Percentiles rank a stretch among this genome's conserved stretches.
Evolutionary conservation across 2,329 filamentous ascomycete genomes (phyloP).

Genomic region (Alternaria gansuensis): DNA sequence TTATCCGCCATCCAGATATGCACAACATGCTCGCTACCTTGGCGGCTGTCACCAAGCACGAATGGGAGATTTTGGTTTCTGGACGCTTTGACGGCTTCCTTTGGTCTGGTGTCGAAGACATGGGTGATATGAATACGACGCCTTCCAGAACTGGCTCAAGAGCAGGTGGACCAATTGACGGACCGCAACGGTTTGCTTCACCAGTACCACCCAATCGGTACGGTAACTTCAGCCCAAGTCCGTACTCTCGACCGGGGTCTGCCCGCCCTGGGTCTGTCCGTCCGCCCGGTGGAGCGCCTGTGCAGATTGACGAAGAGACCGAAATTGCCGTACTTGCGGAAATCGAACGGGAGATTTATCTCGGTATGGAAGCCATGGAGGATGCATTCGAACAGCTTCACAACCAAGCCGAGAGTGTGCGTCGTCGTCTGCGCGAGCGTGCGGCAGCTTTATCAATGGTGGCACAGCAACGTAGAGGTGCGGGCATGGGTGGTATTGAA

Average conservation of each 20-base stretch:
- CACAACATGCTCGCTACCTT: slow-evolving; percentile 89
- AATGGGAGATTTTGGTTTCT: slow-evolving; percentile 95
- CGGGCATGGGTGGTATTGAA: slow-evolving; percentile 52
- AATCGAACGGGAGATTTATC: slow-evolving; percentile 91
- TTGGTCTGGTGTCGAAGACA: slow-evolving; percentile 84
- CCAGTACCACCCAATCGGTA: slow-evolving; percentile 63
- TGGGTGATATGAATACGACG: slow-evolving; percentile 41
- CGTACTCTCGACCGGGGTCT: slow-evolving; percentile 32
- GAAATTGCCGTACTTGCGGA: slow-evolving; percentile 91
- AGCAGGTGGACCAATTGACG: slow-evolving; percentile 54
- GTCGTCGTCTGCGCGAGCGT: slow-evolving; percentile 80
- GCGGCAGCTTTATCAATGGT: slow-evolving; percentile 77
- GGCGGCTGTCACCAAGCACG: slow-evolving; percentile 85
- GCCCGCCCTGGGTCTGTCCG: slow-evolving; percentile 48
- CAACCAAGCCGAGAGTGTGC: slow-evolving; percentile 80
- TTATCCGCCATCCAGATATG: slow-evolving; percentile 81
- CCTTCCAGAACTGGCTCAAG: slow-evolving; percentile 42
- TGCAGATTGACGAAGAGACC: slow-evolving; percentile 92
- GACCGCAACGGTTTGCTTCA: slow-evolving; percentile 52
- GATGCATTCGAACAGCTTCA: slow-evolving; percentile 95
- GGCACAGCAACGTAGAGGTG: slow-evolving; percentile 65
- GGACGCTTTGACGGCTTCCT: slow-evolving; percentile 95
- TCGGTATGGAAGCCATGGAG: slow-evolving; percentile 92
- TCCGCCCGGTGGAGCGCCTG: slow-evolving; percentile 64
- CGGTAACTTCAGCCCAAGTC: slow-evolving; percentile 45